Evolutionary conservation across 345 rosid genomes (phyloP).

Genomic region (Melaleuca alternifolia): DNA sequence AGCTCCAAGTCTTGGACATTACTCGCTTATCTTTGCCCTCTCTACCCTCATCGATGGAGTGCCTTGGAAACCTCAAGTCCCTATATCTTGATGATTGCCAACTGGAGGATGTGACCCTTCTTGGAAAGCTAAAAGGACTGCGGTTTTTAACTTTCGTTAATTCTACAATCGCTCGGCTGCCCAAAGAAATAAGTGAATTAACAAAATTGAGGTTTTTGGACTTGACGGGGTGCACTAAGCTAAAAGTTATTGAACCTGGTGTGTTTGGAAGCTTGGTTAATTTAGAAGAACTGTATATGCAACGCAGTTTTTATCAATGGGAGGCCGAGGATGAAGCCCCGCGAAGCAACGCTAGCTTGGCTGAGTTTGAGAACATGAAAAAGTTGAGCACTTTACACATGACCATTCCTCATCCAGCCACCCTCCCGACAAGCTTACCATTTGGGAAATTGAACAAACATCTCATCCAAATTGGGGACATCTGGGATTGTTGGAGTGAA

Average conservation of each 20-base stretch:
- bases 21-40: not conserved
- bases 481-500: fast-evolving
- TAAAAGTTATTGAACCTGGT: not conserved
- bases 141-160: not conserved
- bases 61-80: not conserved
- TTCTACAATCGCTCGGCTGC: slow-evolving; percentile 5
- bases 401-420: not conserved
- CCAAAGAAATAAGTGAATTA: slow-evolving; percentile 10
- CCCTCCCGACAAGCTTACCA: not conserved
- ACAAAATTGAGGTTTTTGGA: not conserved
- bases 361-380: slow-evolving; percentile 7
- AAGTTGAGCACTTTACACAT: not conserved
- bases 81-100: slow-evolving; percentile 1
- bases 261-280: slow-evolving; percentile 2
- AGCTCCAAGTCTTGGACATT: slow-evolving; percentile 10
- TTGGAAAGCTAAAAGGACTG: slow-evolving; percentile 6
- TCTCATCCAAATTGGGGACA: not conserved
- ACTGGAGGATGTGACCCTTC: not conserved
- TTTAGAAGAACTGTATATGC: slow-evolving; percentile 16
- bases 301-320: slow-evolving; percentile 6
- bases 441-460: not conserved
- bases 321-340: not conserved
- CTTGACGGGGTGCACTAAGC: not conserved
- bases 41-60: not conserved
- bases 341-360: slow-evolving; percentile 1